Conservation (phyloP, 306 rosid genomes). For the Gastrolobium villosum region DNA sequence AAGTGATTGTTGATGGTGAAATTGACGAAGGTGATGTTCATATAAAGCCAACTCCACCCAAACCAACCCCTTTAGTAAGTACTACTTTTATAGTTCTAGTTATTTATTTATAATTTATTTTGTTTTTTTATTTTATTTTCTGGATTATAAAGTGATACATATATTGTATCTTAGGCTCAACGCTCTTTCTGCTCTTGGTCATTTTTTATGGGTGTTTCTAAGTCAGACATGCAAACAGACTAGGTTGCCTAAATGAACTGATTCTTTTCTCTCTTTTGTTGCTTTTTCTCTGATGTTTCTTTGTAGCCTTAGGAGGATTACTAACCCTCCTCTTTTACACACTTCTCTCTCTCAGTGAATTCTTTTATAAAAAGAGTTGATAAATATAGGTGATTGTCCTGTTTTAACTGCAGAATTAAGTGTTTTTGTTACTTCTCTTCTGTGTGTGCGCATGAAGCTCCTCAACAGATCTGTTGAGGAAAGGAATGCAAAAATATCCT, state of each 20-base stretch:
- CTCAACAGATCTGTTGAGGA: background rate
- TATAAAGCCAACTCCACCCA: conserved; percentile 82
- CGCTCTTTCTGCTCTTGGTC: conserved; percentile 12
- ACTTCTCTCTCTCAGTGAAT: background rate
- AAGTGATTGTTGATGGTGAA: conserved; percentile 95
- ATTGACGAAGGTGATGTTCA: conserved; percentile 99
- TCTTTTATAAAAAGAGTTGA: background rate
- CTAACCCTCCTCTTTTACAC: background rate
- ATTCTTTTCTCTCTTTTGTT: background rate
- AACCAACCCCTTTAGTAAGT: conserved; percentile 72
- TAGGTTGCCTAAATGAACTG: background rate
- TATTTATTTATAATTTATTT: background rate
- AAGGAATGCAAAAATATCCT: conserved; percentile 29
- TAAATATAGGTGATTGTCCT: background rate
- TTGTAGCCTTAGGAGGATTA: background rate
- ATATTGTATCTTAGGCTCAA: conserved; percentile 6
- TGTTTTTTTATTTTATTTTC: background rate
- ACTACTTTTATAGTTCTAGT: conserved; percentile 16
- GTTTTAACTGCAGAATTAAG: background rate
- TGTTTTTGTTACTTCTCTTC: background rate
- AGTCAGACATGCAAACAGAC: background rate
- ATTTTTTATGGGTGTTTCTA: conserved; percentile 14
- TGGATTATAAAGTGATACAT: conserved; percentile 32
- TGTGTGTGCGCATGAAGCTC: background rate
- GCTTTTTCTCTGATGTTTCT: background rate